phyloP scores from a whole-genome alignment of 1,284 basidiomycete species.

The Hortiboletus rubellus region DNA sequence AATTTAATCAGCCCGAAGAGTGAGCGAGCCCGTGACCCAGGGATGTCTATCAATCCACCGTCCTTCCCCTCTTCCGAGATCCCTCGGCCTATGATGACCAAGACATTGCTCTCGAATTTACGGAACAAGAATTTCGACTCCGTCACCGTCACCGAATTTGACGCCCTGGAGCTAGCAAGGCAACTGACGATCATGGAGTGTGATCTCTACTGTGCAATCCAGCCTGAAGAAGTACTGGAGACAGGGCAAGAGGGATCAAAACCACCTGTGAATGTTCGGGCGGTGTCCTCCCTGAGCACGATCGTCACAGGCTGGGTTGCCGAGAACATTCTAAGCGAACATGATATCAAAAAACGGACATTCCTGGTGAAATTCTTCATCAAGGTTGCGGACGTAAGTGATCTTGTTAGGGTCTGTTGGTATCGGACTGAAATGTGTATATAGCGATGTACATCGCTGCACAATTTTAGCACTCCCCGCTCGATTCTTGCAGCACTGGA shows the following conservation, averaged over 20 bases:
- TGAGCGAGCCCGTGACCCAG: constrained; percentile 66
- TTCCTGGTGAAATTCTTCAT: constrained; percentile 92
- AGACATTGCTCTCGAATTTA: constrained; percentile 67
- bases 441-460: constrained; percentile 80
- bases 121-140: constrained; percentile 57
- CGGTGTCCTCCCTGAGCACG: constrained; percentile 87
- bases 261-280: constrained; percentile 72
- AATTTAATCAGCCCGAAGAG: constrained; percentile 51
- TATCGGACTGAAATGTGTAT: constrained; percentile 28
- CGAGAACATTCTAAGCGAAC: constrained; percentile 88
- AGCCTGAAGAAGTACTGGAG: constrained; percentile 86
- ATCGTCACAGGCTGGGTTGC: constrained; percentile 95
- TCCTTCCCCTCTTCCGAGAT: constrained; percentile 57
- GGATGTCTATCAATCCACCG: constrained; percentile 68
- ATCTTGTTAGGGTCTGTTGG: constrained; percentile 16
- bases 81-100: constrained; percentile 83
- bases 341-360: constrained; percentile 87
- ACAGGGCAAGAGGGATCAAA: constrained; percentile 69
- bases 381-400: constrained; percentile 88
- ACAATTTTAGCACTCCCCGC: constrained; percentile 92
- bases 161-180: constrained; percentile 87
- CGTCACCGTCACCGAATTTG: constrained; percentile 87
- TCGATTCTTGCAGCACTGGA: constrained; percentile 94
- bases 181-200: constrained; percentile 97
- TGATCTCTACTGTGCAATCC: constrained; percentile 82